A percentile compares a stretch with the other conserved stretches of the same genome.
Evolutionary conservation across 352 stramenopile species (phyloP).

Genomic region (Pythium oligandrum): DNA sequence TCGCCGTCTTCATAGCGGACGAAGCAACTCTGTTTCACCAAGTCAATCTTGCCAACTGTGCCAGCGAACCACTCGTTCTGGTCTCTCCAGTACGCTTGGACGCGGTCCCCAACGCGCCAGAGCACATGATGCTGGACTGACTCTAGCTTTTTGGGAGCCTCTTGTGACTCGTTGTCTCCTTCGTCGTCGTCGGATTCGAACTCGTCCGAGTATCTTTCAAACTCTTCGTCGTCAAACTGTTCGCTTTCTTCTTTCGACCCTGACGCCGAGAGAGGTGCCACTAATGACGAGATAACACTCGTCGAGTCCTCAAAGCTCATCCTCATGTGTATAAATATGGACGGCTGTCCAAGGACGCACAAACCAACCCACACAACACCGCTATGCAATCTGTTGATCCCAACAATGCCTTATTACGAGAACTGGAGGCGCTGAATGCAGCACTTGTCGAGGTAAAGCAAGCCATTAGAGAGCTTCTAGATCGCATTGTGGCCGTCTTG

Average conservation of each 20-base stretch:
- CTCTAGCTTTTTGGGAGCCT: not conserved
- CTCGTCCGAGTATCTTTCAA: conserved; percentile 48
- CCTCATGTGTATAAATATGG: too few relatives aligned
- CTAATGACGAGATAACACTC: too few relatives aligned
- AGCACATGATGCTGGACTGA: not conserved
- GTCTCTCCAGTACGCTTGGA: conserved; percentile 45
- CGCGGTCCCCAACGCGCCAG: conserved; percentile 17
- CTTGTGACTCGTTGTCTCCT: not conserved
- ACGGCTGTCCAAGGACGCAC: too few relatives aligned
- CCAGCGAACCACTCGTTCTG: conserved; percentile 47
- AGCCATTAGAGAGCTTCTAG: too few relatives aligned
- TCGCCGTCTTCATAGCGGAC: conserved; percentile 53
- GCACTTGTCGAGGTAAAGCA: too few relatives aligned
- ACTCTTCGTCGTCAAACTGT: conserved; percentile 34
- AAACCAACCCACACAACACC: too few relatives aligned
- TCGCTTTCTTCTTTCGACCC: not conserved
- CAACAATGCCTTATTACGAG: too few relatives aligned
- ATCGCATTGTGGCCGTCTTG: too few relatives aligned
- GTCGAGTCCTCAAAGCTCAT: too few relatives aligned
- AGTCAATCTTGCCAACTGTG: conserved; percentile 9
- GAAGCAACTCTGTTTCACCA: conserved; percentile 9
- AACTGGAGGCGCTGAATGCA: too few relatives aligned
- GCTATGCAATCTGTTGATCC: too few relatives aligned
- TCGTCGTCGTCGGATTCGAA: conserved; percentile 31
- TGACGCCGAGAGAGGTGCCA: not conserved